These are phyloP conservation scores for Sclerotinia borealis DNA, from an alignment of 2,329 filamentous ascomycete genomes.

Conservation along the genomic window DNA sequence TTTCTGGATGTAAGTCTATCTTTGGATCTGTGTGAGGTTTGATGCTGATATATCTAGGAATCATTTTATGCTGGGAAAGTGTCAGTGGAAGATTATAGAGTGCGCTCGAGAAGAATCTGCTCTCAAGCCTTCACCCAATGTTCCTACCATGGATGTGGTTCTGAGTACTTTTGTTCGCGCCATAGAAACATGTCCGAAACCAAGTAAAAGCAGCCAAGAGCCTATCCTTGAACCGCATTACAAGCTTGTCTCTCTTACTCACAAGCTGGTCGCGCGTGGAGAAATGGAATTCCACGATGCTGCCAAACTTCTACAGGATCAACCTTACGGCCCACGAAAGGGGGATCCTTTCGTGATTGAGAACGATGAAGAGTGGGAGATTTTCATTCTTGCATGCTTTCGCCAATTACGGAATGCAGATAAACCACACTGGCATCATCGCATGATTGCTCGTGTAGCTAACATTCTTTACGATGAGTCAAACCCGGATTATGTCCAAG, in stretches of 20 bases:
- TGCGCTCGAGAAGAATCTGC: slow-evolving; percentile 38
- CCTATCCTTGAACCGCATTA: slow-evolving; percentile 68
- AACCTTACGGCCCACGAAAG: slow-evolving; percentile 29
- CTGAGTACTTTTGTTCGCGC: slow-evolving; percentile 52
- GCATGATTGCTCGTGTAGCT: slow-evolving; percentile 59
- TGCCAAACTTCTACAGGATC: slow-evolving; percentile 33
- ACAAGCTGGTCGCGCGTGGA: slow-evolving; percentile 52
- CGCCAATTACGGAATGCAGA: slow-evolving; percentile 42
- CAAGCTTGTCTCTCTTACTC: slow-evolving; percentile 60
- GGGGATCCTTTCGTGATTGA: slow-evolving; percentile 27
- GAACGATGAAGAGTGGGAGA: slow-evolving; percentile 47
- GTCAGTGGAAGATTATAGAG: slow-evolving; percentile 64
- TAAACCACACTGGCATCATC: slow-evolving; percentile 71
- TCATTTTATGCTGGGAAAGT: slow-evolving; percentile 66
- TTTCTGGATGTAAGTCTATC: slow-evolving; percentile 51
- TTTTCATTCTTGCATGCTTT: slow-evolving; percentile 47
- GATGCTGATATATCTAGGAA: slow-evolving; percentile 39
- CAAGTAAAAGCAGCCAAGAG: slow-evolving; percentile 53
- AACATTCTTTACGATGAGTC: slow-evolving; percentile 54
- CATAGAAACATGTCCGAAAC: slow-evolving; percentile 54
- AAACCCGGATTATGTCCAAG: slow-evolving; percentile 38
- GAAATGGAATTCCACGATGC: slow-evolving; percentile 26
- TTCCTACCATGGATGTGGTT: slow-evolving; percentile 39
- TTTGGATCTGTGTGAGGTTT: not conserved
- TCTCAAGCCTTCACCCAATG: slow-evolving; percentile 30